A percentile compares a stretch with the other conserved stretches of the same genome.
These are phyloP conservation scores for Colletotrichum melonis DNA, from an alignment of 2,329 filamentous ascomycete genomes.

Conservation along the genomic window DNA sequence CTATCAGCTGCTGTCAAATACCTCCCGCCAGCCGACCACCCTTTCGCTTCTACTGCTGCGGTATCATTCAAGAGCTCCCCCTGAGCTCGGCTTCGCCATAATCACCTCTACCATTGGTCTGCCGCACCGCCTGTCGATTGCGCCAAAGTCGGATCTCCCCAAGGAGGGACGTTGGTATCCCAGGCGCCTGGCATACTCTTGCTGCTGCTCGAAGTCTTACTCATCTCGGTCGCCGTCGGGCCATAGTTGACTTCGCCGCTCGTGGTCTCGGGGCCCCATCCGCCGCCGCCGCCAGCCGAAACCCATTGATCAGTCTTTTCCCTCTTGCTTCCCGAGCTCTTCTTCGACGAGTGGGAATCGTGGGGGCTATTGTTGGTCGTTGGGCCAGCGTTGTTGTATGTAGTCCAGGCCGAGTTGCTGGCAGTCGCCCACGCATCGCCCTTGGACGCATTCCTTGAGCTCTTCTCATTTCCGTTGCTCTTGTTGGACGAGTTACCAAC, in stretches of 20 bases:
- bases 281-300: conserved; percentile 16
- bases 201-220: conserved; percentile 29
- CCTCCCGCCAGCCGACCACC: neutral
- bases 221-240: conserved; percentile 20
- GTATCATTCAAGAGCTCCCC: neutral
- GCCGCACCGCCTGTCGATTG: conserved; percentile 25
- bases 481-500: conserved; percentile 22
- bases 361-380: conserved; percentile 24
- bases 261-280: conserved; percentile 23
- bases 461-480: conserved; percentile 20
- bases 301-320: conserved; percentile 5
- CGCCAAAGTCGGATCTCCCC: conserved; percentile 31
- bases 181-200: conserved; percentile 37
- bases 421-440: conserved; percentile 1
- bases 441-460: conserved; percentile 5
- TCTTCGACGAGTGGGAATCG: conserved; percentile 17
- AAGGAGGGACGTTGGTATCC: conserved; percentile 8
- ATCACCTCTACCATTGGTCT: conserved; percentile 14
- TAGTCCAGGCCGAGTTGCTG: conserved; percentile 18
- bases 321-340: neutral
- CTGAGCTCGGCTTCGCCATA: neutral
- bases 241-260: conserved; percentile 18
- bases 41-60: neutral
- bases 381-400: conserved; percentile 27
- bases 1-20: neutral